Evolutionary conservation across 2,329 filamentous ascomycete species (phyloP), one percentile per base, ranked within the genome.

Genomic region (Claviceps cyperi): DNA sequence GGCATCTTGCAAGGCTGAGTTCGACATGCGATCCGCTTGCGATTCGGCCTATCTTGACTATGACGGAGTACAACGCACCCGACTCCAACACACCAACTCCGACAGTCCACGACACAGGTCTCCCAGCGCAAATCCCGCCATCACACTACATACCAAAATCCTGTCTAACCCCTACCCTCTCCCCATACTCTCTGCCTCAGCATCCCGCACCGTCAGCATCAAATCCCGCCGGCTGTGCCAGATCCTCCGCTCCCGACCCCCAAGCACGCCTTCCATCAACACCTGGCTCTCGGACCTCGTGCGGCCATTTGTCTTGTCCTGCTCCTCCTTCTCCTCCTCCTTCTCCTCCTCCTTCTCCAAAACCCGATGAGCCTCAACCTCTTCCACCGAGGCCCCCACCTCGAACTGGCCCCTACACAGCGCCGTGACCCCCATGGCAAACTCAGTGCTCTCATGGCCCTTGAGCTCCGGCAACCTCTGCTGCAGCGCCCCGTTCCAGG

Each of bases 401-500:
- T 94, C 89, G 62, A 91, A 95, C 55, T 86, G 80, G 15, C 90
- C 90, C 43, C 81, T 76, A 56, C 84, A 89, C 36, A 95, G 75
- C 35, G 83, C 77, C 41, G 86, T 86, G 43, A 90, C 74, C 4
- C 85, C 85, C 4, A 94, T 66, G 1, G 74, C 72, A 21, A 86
- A 71, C 53, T 82, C 76, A 0, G 74, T 71, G n/a, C 67, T 76
- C 43, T 75, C 70, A 4, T 78, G 76, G 0, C 80, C 77, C 5
- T 67, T 65, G 1, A 95, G 62, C 6, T 77, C 61, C 0, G 84
- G 80, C 0, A 95, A 68, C 1, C 78, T 73, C 59, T 83, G 82
- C 66, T 96, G 90, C 51, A 95, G 66, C 32, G 85, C 81, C 1
- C 90, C 90, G 55, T 88, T 91, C 83, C 87, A 92, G 1, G 83